Base-by-base conservation (phyloP, 2,329 filamentous ascomycete species). In the Metarhizium guizhouense region DNA sequence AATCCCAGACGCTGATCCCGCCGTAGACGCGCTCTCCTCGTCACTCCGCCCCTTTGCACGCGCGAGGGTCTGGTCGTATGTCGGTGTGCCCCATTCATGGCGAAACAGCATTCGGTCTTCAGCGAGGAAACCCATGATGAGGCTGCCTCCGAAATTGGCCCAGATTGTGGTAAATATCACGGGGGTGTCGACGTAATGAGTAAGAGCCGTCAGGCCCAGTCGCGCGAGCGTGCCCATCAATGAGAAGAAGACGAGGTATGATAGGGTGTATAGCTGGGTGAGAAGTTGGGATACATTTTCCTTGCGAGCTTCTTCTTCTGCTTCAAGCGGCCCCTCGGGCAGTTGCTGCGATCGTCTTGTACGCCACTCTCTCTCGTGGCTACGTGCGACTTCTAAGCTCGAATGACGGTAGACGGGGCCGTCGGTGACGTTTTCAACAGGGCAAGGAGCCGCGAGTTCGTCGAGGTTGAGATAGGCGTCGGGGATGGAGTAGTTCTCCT, bases 191-290 rank as follows among this genome's bases (percentile, higher is more conserved):
- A 87, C 84, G 67, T 95, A 96, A 55, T 79, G 82, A 0, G 90
- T 94, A 53, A 96, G 73, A 50, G 86, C 85, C 65, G 91, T 83
- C 7, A 96, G 73, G 4, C 91, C 92, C 0, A 96, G 74, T 11
- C 93, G 83, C 0, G 90, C 88, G 30, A 96, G 79, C 0, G 91
- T 94, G 40, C 93, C 93, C 43, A 93, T 72, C 18, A 96, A 79
- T 18, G 92, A 85, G 71, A 96, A 96, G 65, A 96, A 78, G 57
- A 95, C 77, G 29, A 96, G 81, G 69, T 95, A 90, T 0, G 89
- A 91, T 58, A 91, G 67, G 2, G 85, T 91, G 71, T 91, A 89
- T 58, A 87, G 62, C 63, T 83, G 72, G 1, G 82, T 86, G 8
- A 75, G 75, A 32, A 75, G 65, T 56, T 70, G 74, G 1, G 84